Percentiles rank a stretch among this genome's conserved stretches.
Evolutionary conservation across 129 eudicot genomes (phyloP).

Genomic region (Escallonia herrerae): DNA sequence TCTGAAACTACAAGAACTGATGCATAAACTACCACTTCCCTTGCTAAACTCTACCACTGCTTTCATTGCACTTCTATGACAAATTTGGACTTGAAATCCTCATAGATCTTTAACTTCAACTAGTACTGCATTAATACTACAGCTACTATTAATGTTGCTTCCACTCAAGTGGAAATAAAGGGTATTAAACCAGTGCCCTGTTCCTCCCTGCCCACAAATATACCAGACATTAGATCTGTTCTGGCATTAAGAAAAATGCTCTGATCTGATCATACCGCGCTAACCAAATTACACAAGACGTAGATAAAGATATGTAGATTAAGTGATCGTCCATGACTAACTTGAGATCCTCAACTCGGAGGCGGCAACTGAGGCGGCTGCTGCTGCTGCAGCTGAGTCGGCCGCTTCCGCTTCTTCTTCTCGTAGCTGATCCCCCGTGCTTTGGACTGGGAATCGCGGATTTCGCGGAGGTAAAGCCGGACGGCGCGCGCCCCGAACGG

Average conservation of each 20-base stretch:
- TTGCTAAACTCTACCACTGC: neutral
- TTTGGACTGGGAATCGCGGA: conserved; percentile 73
- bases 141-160: too few relatives aligned
- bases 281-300: too few relatives aligned
- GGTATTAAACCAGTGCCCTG: too few relatives aligned
- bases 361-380: conserved; percentile 19
- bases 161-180: too few relatives aligned
- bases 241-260: too few relatives aligned
- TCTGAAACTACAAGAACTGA: neutral
- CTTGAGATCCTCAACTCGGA: conserved; percentile 25
- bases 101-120: neutral
- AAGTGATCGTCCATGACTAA: conserved; percentile 15
- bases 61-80: neutral
- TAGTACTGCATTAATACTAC: neutral
- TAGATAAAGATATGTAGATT: too few relatives aligned
- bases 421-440: conserved; percentile 81
- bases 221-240: too few relatives aligned
- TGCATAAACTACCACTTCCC: conserved; percentile 10
- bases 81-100: neutral
- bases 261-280: too few relatives aligned
- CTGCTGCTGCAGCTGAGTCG: conserved; percentile 25
- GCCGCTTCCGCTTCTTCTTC: conserved; percentile 77
- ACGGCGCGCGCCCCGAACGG: conserved; percentile 93
- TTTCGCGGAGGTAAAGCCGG: conserved; percentile 69
- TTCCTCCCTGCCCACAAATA: too few relatives aligned